Conservation (phyloP, 2,329 filamentous ascomycete genomes). For the Fusarium devonianum region DNA sequence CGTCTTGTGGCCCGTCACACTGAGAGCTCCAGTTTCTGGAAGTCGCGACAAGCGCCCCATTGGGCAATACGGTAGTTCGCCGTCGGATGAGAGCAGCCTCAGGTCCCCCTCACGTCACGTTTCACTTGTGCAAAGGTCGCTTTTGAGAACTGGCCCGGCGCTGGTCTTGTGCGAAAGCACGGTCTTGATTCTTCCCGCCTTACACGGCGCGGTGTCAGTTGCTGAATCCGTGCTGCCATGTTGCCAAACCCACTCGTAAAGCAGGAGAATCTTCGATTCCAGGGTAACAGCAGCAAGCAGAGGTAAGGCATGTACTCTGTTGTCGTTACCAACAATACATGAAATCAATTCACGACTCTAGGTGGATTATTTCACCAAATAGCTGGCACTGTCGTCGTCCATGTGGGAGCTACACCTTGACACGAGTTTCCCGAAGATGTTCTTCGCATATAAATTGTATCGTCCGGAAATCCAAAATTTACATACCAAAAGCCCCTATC, state of each 20-base stretch:
- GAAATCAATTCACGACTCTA: neutral
- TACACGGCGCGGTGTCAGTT: constrained; percentile 33
- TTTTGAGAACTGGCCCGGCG: constrained; percentile 19
- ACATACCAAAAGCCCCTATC: neutral
- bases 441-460: too few species aligned
- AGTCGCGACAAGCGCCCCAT: constrained; percentile 38
- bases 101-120: constrained; percentile 8
- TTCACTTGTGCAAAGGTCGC: constrained; percentile 18
- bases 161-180: constrained; percentile 34
- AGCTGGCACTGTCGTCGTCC: too few species aligned
- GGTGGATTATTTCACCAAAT: too few species aligned
- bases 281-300: too few species aligned
- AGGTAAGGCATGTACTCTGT: neutral
- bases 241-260: constrained; percentile 4
- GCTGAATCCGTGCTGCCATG: constrained; percentile 37
- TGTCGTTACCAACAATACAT: neutral
- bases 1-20: constrained; percentile 21
- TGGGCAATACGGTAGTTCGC: constrained; percentile 34
- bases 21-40: constrained; percentile 24
- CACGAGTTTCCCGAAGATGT: too few species aligned
- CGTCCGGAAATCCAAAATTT: neutral
- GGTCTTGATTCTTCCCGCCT: constrained; percentile 31
- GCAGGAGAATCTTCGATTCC: too few species aligned
- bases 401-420: too few species aligned
- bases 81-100: too few species aligned